Evolutionary conservation across 352 stramenopile genomes (phyloP).

Genomic region (Phytophthora cryptogea): DNA sequence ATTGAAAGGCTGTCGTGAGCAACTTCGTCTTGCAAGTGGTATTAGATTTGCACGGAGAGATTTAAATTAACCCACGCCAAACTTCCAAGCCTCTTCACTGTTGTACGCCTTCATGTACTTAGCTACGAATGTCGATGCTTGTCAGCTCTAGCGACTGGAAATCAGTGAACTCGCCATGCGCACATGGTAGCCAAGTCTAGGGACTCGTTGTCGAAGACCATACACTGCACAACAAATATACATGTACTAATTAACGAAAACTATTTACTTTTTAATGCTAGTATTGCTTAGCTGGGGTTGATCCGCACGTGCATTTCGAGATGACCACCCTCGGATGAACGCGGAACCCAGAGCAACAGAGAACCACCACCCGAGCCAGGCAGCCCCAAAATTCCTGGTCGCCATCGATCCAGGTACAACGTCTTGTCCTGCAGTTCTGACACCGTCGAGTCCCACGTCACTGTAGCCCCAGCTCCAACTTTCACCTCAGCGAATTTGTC

Average conservation of each 20-base stretch:
- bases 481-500: conserved; percentile 24
- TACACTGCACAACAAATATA: too few species aligned
- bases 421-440: conserved; percentile 25
- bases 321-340: conserved; percentile 32
- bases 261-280: too few species aligned
- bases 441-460: conserved; percentile 24
- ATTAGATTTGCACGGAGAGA: background rate
- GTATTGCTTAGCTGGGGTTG: conserved; percentile 22
- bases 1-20: background rate
- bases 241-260: too few species aligned
- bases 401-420: conserved; percentile 28
- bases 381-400: conserved; percentile 16
- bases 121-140: too few species aligned
- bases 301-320: conserved; percentile 37
- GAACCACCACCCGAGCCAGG: conserved; percentile 25
- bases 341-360: conserved; percentile 43
- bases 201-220: too few species aligned
- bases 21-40: background rate
- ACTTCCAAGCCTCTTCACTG: too few species aligned
- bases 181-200: too few species aligned
- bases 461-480: conserved; percentile 17
- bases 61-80: background rate
- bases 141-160: too few species aligned
- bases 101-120: too few species aligned
- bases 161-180: too few species aligned